Base-by-base conservation (phyloP, 768 basidiomycete species). In the Podaxis carcinomalis region DNA sequence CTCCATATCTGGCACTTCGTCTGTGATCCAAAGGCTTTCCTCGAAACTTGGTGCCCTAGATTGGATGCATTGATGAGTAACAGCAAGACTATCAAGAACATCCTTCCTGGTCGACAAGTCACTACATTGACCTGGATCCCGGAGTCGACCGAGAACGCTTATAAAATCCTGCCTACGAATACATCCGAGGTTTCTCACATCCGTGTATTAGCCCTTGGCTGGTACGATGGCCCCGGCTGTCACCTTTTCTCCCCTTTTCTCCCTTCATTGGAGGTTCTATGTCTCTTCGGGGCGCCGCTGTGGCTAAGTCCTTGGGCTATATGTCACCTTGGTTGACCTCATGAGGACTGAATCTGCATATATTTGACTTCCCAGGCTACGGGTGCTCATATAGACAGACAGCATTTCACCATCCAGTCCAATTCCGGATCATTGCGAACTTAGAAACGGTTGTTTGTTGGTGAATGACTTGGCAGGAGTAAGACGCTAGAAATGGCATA, bases 91-190 rank as follows among this genome's bases (percentile, higher is more conserved):
- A 56, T 56, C 28, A 28, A 47, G 44, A 27, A 27, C n/a, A 56
- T 56, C 19, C 44, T 56, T 9, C 56, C 56, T 46, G 56, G 56
- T 7, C 23, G 44, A 0, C 11, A 11, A 16, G 56, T 56, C 10
- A 46, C 28, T n/a, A 56, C 9, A 5, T 32, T 56, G 28, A 37
- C 56, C 10, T 56, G 56, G 56, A 56, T 56, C 46, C 56, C 56
- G 5, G 44, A 32, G 3, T 28, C 19, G 4, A 19, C 9, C 28
- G 56, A 56, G 39, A 44, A 56, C 14, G n/a, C 2, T 27, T 10
- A 1, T n/a, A 46, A 6, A 10, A 42, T 27, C 5, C 44, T 28
- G n/a, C 11, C 6, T 23, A 47, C 25, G 5, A 47, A 47, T 21
- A 7, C 25, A 11, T 25, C 27, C 13, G 44, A 56, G 14, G n/a